Percentiles rank a stretch among this genome's conserved stretches.
phyloP scores from a whole-genome alignment of 2,329 filamentous ascomycete species.

The Colletotrichum sp. region DNA sequence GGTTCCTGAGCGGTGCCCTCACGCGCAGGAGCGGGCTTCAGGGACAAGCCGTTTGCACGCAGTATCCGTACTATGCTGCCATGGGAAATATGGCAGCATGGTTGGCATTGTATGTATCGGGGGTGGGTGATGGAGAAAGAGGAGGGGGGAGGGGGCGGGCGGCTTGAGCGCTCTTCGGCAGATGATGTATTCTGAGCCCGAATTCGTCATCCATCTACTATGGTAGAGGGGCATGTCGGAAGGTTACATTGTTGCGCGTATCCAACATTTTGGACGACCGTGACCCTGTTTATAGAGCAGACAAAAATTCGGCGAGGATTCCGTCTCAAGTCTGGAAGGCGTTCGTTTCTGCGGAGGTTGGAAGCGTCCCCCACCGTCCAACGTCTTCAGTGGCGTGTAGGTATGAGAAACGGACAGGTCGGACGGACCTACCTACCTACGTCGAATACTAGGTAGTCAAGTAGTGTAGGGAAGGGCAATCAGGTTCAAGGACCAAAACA shows the following conservation, averaged over 20 bases:
- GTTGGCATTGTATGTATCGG: background rate
- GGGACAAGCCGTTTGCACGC: background rate
- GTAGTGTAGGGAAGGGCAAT: background rate
- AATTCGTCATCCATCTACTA: background rate
- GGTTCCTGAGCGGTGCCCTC: background rate
- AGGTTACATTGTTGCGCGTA: background rate
- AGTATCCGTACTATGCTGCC: background rate
- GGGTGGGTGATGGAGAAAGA: background rate
- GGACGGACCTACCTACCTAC: background rate
- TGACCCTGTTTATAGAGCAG: background rate
- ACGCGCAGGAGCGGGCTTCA: background rate
- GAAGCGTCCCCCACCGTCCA: background rate
- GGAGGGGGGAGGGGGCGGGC: background rate
- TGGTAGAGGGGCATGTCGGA: background rate
- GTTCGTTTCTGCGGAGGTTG: background rate
- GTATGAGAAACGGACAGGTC: background rate
- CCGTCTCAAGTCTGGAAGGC: background rate
- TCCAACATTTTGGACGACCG: background rate
- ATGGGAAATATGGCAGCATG: background rate
- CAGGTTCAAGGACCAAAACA: background rate
- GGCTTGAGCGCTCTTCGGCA: slow-evolving; percentile 10
- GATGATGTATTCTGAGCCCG: slow-evolving; percentile 7
- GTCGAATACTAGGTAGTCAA: background rate
- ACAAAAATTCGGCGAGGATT: background rate
- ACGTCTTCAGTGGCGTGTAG: background rate